Evolutionary conservation across 805 yeast species (phyloP).

Genomic region (Lipomyces yamanashiensis): DNA sequence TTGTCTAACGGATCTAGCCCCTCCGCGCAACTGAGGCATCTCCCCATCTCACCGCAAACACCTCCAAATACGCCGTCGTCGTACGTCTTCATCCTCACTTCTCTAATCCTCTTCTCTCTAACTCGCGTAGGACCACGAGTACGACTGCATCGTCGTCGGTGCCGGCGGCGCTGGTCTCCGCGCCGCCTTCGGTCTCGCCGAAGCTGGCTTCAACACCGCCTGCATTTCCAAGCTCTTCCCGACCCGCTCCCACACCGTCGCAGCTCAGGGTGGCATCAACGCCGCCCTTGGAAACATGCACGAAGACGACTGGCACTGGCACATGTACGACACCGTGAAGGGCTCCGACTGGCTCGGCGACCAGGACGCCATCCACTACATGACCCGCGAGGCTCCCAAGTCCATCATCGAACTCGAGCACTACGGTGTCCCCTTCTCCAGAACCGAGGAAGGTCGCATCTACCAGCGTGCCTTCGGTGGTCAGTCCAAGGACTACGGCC

Average conservation of each 20-base stretch:
- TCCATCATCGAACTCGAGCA: slow-evolving; percentile 96
- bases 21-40: slow-evolving; percentile 55
- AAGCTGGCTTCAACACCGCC: slow-evolving; percentile 96
- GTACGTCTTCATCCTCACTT: slow-evolving; percentile 18
- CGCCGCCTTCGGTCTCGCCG: slow-evolving; percentile 97
- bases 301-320: slow-evolving; percentile 99
- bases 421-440: slow-evolving; percentile 97
- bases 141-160: slow-evolving; percentile 96
- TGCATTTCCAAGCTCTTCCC: slow-evolving; percentile 97
- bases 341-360: slow-evolving; percentile 99
- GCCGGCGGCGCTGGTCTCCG: slow-evolving; percentile 99
- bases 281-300: slow-evolving; percentile 99
- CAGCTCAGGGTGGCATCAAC: slow-evolving; percentile 99
- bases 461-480: slow-evolving; percentile 99
- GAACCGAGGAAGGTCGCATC: slow-evolving; percentile 94
- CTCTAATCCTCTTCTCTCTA: background rate
- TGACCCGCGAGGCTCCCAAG: slow-evolving; percentile 97
- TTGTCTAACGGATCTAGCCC: slow-evolving; percentile 37
- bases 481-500: slow-evolving; percentile 91
- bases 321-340: slow-evolving; percentile 98
- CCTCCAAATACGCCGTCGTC: slow-evolving; percentile 82
- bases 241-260: slow-evolving; percentile 97
- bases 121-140: slow-evolving; percentile 74
- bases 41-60: slow-evolving; percentile 48
- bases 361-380: slow-evolving; percentile 98